A percentile compares a stretch with the other conserved stretches of the same genome.
These are phyloP conservation scores for Lentinus polychrous DNA, from an alignment of 1,284 basidiomycete species.

Conservation along the genomic window DNA sequence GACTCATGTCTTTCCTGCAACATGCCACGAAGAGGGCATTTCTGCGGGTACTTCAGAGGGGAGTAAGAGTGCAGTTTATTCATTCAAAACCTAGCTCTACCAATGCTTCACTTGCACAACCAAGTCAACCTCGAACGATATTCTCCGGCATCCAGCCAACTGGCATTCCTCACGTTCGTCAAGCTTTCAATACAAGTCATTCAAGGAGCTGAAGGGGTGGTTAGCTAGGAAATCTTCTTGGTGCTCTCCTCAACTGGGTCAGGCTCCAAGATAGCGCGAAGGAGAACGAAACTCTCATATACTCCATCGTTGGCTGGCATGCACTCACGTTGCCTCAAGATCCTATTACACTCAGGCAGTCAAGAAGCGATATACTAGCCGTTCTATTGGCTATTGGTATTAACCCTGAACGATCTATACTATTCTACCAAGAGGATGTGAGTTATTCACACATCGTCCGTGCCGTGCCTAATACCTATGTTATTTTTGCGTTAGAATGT, in stretches of 20 bases:
- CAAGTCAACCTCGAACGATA: conserved; percentile 33
- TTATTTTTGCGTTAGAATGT: conserved; percentile 50
- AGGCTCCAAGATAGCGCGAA: conserved; percentile 60
- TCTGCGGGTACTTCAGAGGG: neutral
- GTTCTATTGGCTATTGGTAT: conserved; percentile 82
- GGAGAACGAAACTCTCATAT: conserved; percentile 62
- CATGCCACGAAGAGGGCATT: neutral
- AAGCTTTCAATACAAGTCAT: neutral
- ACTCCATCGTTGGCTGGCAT: conserved; percentile 90
- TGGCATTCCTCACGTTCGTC: conserved; percentile 75
- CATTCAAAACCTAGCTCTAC: neutral
- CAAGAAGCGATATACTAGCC: conserved; percentile 78
- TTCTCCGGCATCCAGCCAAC: conserved; percentile 85
- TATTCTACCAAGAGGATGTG: conserved; percentile 90
- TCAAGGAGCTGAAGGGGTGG: conserved; percentile 4
- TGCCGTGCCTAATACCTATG: no score
- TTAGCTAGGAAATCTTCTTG: conserved; percentile 91
- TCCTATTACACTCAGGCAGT: conserved; percentile 51
- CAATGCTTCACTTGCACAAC: neutral
- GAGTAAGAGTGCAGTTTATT: neutral
- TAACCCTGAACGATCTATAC: conserved; percentile 66
- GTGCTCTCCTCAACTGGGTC: conserved; percentile 87
- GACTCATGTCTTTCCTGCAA: neutral
- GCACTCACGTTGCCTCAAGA: conserved; percentile 88
- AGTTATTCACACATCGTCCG: no score